A percentile compares a stretch with the other conserved stretches of the same genome.
phyloP scores from a whole-genome alignment of 129 eudicot genomes.

The Scalesia atractyloides region DNA sequence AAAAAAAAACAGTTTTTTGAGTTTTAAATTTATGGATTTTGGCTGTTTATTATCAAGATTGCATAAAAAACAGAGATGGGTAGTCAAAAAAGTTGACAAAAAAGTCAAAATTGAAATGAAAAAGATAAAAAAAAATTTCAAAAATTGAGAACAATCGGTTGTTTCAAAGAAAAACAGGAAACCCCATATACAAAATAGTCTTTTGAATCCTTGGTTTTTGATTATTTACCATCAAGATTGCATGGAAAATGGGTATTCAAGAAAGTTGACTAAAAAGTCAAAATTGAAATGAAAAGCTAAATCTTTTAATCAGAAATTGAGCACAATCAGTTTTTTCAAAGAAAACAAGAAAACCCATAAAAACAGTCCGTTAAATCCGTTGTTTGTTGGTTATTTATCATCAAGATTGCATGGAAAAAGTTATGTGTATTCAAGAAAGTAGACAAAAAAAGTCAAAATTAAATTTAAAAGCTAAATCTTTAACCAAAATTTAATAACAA shows the following conservation, averaged over 20 bases:
- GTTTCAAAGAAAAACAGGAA: background rate
- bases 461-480: constrained; percentile 4
- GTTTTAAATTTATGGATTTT: background rate
- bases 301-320: background rate
- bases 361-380: background rate
- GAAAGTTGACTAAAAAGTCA: constrained; percentile 1
- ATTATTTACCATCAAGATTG: background rate
- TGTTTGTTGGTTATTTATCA: background rate
- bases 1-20: background rate
- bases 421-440: constrained; percentile 7
- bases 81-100: background rate
- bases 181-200: background rate
- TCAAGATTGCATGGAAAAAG: background rate
- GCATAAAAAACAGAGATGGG: background rate
- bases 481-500: background rate
- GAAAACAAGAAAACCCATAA: background rate
- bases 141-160: constrained; percentile 5
- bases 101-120: background rate
- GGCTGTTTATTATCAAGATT: background rate
- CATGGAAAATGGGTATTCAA: background rate
- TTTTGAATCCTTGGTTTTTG: constrained; percentile 5
- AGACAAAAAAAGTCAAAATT: constrained; percentile 21
- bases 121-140: no score
- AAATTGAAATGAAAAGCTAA: background rate
- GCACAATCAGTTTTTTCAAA: background rate